phyloP scores from a whole-genome alignment of 2,329 filamentous ascomycete species.

The Leptographium radiaticola region DNA sequence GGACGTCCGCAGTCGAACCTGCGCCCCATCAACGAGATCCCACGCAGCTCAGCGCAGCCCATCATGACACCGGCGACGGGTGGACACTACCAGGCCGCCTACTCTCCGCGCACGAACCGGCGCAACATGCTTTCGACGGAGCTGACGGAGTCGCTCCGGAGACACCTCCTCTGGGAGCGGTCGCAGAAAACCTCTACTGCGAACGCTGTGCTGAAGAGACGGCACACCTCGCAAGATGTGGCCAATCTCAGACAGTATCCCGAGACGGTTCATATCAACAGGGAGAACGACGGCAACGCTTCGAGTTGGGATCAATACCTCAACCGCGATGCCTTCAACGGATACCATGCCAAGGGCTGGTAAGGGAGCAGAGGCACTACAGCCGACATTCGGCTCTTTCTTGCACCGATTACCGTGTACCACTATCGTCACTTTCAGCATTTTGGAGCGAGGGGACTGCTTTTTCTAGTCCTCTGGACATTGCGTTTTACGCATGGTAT shows the following conservation, averaged over 20 bases:
- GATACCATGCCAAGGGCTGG: slow-evolving; percentile 81
- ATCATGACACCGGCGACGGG: slow-evolving; percentile 64
- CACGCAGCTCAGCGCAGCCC: slow-evolving; percentile 58
- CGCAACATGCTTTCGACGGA: slow-evolving; percentile 94
- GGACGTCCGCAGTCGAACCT: slow-evolving; percentile 36
- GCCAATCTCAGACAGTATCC: slow-evolving; percentile 78
- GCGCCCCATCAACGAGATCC: slow-evolving; percentile 46
- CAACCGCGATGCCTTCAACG: slow-evolving; percentile 60
- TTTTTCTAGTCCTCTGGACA: not conserved
- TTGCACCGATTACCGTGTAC: not conserved
- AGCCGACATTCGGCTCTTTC: not conserved
- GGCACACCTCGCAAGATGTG: slow-evolving; percentile 83
- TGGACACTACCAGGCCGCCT: slow-evolving; percentile 52
- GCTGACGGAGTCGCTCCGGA: slow-evolving; percentile 81
- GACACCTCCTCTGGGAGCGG: slow-evolving; percentile 87
- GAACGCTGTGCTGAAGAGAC: slow-evolving; percentile 76
- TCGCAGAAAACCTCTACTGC: slow-evolving; percentile 86
- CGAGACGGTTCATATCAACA: slow-evolving; percentile 47
- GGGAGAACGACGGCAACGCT: slow-evolving; percentile 49
- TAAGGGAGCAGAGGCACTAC: slow-evolving; percentile 24
- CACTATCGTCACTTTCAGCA: not conserved
- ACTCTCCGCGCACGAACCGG: slow-evolving; percentile 83
- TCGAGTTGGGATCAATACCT: slow-evolving; percentile 81
- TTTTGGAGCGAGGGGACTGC: not conserved
- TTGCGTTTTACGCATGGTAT: not conserved